A percentile compares a stretch with the other conserved stretches of the same genome.
Evolutionary conservation across 768 basidiomycete genomes (phyloP).

Genomic region (Agaricus subrufescens): DNA sequence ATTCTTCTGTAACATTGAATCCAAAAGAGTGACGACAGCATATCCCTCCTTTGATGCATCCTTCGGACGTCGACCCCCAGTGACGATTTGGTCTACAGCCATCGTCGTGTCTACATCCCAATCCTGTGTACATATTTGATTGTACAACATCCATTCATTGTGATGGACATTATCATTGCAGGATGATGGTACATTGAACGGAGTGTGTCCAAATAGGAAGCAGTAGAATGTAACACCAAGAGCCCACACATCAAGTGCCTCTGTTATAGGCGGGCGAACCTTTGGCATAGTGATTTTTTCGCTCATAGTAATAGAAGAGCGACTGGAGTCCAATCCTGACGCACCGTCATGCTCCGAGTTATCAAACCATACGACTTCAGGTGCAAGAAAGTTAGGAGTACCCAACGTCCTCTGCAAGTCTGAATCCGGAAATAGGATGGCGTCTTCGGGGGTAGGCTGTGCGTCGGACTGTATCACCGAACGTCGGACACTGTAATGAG

Average conservation of each 20-base stretch:
- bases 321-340: conserved; percentile 8
- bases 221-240: conserved; percentile 44
- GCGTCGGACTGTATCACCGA: conserved; percentile 7
- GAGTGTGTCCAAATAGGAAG: conserved; percentile 39
- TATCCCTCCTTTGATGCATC: conserved; percentile 24
- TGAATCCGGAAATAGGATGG: conserved; percentile 28
- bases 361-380: conserved; percentile 40
- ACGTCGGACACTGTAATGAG: conserved; percentile 22
- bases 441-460: conserved; percentile 18
- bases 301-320: conserved; percentile 12
- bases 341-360: conserved; percentile 20
- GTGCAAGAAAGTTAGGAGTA: conserved; percentile 40
- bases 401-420: conserved; percentile 36
- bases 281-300: conserved; percentile 16
- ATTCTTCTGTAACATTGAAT: conserved; percentile 37
- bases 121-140: conserved; percentile 36
- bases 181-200: conserved; percentile 32
- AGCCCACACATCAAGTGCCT: conserved; percentile 44
- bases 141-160: conserved; percentile 34
- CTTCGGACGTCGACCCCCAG: conserved; percentile 30
- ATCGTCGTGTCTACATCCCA: conserved; percentile 34
- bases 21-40: conserved; percentile 28
- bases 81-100: conserved; percentile 29
- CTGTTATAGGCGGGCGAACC: conserved; percentile 35
- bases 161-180: conserved; percentile 30